Evolutionary conservation across 2,329 filamentous ascomycete genomes (phyloP).

Genomic region (Ascosphaera apis): DNA sequence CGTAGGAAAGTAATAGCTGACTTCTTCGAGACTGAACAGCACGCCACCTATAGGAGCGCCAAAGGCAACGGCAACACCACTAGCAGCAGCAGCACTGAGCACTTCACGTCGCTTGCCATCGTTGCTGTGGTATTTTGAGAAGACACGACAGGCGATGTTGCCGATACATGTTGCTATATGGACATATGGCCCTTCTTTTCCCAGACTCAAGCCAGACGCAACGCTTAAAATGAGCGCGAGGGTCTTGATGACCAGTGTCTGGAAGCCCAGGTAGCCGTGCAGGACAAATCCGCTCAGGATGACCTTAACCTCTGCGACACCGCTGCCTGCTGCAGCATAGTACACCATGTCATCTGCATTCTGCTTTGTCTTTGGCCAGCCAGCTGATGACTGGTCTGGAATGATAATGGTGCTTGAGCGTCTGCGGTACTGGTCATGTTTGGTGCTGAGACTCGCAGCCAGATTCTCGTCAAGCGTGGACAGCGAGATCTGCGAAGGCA

Average conservation of each 20-base stretch:
- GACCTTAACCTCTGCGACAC: constrained; percentile 90
- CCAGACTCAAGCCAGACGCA: constrained; percentile 74
- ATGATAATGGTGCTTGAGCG: neutral
- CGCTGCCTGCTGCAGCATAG: constrained; percentile 86
- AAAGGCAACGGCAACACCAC: constrained; percentile 84
- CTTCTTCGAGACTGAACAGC: constrained; percentile 84
- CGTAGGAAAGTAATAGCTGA: constrained; percentile 69
- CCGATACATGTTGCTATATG: constrained; percentile 90
- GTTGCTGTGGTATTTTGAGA: constrained; percentile 79
- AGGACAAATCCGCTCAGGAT: constrained; percentile 96
- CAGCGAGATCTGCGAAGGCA: constrained; percentile 69
- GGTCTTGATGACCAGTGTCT: constrained; percentile 70
- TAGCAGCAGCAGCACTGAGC: constrained; percentile 73
- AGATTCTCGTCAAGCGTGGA: constrained; percentile 85
- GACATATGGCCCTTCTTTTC: constrained; percentile 92
- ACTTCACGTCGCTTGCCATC: constrained; percentile 87
- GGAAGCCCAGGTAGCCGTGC: constrained; percentile 79
- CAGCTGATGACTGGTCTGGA: neutral
- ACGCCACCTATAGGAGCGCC: constrained; percentile 87
- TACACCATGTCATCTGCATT: constrained; percentile 49
- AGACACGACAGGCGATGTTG: constrained; percentile 86
- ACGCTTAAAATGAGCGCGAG: constrained; percentile 67
- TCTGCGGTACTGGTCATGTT: neutral
- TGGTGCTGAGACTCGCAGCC: constrained; percentile 36
- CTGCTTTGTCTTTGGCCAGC: constrained; percentile 8